A percentile compares a stretch with the other conserved stretches of the same genome.
Conservation (phyloP, 2,329 filamentous ascomycete genomes). For the Colletotrichum truncatum region DNA sequence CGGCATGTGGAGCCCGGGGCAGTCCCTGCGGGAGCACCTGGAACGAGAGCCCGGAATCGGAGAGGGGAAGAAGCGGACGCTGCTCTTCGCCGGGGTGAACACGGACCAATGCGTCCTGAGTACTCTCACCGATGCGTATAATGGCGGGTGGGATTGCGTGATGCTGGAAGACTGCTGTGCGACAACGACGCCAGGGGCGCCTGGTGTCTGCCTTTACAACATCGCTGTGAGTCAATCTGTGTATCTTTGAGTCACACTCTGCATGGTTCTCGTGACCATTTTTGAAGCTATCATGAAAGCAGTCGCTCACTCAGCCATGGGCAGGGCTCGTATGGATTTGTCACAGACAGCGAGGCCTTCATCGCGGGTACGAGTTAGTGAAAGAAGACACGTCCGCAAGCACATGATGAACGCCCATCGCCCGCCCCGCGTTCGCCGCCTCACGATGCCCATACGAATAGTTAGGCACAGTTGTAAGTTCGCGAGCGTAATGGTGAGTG, state of each 20-base stretch:
- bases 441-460: not conserved
- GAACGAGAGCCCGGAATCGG: not conserved
- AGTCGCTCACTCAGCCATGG: not conserved
- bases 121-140: slow-evolving; percentile 64
- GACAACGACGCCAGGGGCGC: slow-evolving; percentile 17
- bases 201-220: slow-evolving; percentile 24
- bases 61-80: slow-evolving; percentile 48
- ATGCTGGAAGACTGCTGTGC: slow-evolving; percentile 27
- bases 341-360: slow-evolving; percentile 14
- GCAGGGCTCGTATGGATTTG: slow-evolving; percentile 26
- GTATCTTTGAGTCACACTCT: not conserved
- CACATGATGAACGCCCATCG: not conserved
- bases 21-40: slow-evolving; percentile 53
- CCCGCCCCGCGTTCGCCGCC: not conserved
- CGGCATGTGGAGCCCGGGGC: slow-evolving; percentile 59
- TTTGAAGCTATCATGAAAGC: not conserved
- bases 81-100: slow-evolving; percentile 68
- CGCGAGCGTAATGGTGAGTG: not conserved
- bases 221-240: slow-evolving; percentile 14
- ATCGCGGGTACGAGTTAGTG: slow-evolving; percentile 13
- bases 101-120: slow-evolving; percentile 69
- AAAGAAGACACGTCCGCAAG: not conserved
- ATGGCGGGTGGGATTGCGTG: slow-evolving; percentile 49
- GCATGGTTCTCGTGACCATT: not conserved
- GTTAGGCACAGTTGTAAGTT: not conserved